Percentiles rank a stretch among this genome's conserved stretches.
Evolutionary conservation across 768 basidiomycete species (phyloP).

Genomic region (Jaapia argillacea): DNA sequence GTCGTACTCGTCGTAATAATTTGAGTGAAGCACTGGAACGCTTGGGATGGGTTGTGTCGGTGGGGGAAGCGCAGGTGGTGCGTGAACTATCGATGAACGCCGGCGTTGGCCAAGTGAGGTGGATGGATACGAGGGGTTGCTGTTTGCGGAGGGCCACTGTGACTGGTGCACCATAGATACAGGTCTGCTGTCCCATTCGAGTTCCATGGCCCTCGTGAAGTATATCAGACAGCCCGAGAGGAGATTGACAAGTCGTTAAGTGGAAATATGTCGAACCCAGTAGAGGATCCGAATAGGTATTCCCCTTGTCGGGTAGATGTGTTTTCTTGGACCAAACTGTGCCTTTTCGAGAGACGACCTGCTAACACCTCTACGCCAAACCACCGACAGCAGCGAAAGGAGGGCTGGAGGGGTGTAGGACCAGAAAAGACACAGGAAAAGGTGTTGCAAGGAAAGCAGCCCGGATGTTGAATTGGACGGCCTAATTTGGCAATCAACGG

Average conservation of each 20-base stretch:
- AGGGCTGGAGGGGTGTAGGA: too few species aligned
- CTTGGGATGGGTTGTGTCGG: slow-evolving; percentile 68
- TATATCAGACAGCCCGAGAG: too few species aligned
- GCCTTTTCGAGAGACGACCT: too few species aligned
- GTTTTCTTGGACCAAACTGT: too few species aligned
- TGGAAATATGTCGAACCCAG: too few species aligned
- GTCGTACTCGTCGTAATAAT: slow-evolving; percentile 15
- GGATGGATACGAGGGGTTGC: slow-evolving; percentile 18
- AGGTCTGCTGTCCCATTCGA: slow-evolving; percentile 15
- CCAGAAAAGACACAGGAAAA: too few species aligned
- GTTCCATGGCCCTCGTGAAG: slow-evolving; percentile 12
- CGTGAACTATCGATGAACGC: slow-evolving; percentile 57
- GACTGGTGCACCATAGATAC: neutral
- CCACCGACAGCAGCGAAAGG: too few species aligned
- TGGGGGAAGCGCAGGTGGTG: slow-evolving; percentile 60
- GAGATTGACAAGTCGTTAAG: too few species aligned
- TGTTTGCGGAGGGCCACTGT: slow-evolving; percentile 8
- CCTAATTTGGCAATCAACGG: too few species aligned
- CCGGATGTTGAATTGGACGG: too few species aligned
- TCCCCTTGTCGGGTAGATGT: neutral
- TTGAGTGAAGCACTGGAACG: slow-evolving; percentile 32
- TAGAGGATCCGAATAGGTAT: neutral
- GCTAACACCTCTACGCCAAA: too few species aligned
- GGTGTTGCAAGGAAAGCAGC: too few species aligned
- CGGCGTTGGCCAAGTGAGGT: slow-evolving; percentile 37